A percentile compares a stretch with the other conserved stretches of the same genome.
These are phyloP conservation scores for Trichomonas tenax DNA, from an alignment of 208 protist species.

Conservation along the genomic window DNA sequence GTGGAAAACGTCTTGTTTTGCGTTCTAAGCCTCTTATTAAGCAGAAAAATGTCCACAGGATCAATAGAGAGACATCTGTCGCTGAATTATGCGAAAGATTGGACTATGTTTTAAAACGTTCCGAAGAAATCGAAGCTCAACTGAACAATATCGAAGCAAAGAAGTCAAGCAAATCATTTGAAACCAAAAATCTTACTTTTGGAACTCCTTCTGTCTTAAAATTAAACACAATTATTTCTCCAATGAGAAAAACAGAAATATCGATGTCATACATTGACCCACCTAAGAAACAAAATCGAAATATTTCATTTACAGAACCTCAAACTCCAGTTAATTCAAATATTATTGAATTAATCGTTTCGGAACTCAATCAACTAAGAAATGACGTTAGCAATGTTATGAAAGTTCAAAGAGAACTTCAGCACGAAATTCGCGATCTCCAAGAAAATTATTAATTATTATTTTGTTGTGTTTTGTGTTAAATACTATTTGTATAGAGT, in stretches of 20 bases:
- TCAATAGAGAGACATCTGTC: not conserved
- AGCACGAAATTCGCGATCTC: not conserved
- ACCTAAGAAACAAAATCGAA: not conserved
- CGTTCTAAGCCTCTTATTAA: not conserved
- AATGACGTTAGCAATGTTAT: not conserved
- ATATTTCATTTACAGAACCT: not conserved
- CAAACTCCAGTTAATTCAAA: not conserved
- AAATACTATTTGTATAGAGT: too few relatives aligned
- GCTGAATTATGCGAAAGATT: not conserved
- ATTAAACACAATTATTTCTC: not conserved
- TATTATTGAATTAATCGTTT: not conserved
- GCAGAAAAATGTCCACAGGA: not conserved
- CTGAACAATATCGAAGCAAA: not conserved
- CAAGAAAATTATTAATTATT: not conserved
- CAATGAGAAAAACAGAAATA: not conserved
- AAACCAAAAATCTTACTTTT: not conserved
- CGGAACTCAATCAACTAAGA: not conserved
- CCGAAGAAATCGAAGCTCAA: not conserved
- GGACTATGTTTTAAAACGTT: not conserved
- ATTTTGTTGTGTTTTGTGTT: too few relatives aligned
- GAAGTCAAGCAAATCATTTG: not conserved
- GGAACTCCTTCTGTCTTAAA: not conserved
- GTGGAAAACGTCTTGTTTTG: not conserved
- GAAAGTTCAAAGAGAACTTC: not conserved
- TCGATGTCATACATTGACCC: not conserved